Evolutionary conservation across 352 stramenopile species (phyloP), one percentile per base, ranked within the genome.

Genomic region (Thraustochytrium striatum): DNA sequence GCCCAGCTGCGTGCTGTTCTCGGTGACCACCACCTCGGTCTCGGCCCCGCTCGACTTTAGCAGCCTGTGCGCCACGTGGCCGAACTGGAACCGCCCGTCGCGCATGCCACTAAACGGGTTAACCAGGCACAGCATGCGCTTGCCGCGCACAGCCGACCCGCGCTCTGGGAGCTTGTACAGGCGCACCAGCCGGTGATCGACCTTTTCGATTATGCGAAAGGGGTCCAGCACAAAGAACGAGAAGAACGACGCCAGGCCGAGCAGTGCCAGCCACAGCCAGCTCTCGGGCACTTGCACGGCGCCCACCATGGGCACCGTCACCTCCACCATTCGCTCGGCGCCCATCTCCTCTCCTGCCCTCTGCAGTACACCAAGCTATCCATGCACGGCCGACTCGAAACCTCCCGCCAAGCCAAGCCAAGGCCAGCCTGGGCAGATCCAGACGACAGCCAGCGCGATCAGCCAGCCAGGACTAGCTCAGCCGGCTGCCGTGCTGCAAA

Each of bases 171-270:
- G 0, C 65, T 70, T 75, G 65, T 75, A 75, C 43, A 75, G 65
- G 16, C 65, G 61, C 19, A 75, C 65, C 16, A 75, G 65, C 19
- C 65, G 65, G 30, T 43, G 21, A 16, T 75, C 65, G 9, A 75
- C 65, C 65, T 75, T 75, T 25, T 75, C 65, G 36, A 75, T 75
- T 39, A 75, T 75, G 50, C 52, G 44, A n/a, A 75, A 75, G 3
- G 65, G 65, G 2, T 75, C 65, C 25, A n/a, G 11, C 44, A 75
- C 16, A 43, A 70, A 75, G 50, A 75, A 75, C 41, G 61, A 8
- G n/a, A 75, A 39, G 32, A 75, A 75, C 0, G 65, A 61, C 8
- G 32, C 9, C 65, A 75, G n/a, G 28, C 65, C 65, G 5, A 75
- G 65, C 33, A 52, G 11, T 5, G 25, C 7, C 44, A 58, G 21